Base-by-base conservation (phyloP, 1,284 basidiomycete species). In the Rhizoctonia solani region DNA sequence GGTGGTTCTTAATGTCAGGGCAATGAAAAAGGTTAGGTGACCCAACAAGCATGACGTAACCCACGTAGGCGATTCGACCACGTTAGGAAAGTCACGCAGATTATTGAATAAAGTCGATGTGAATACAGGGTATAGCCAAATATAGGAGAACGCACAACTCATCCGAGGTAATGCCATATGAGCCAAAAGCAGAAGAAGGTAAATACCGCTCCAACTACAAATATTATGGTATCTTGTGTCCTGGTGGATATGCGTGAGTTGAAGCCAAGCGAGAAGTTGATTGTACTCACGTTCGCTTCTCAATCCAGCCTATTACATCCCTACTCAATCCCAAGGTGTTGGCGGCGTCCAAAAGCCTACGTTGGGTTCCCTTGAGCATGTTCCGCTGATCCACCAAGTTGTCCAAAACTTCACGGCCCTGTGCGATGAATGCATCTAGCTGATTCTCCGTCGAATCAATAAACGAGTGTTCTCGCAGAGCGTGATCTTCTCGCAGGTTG, bases 301-400 rank as follows among this genome's bases (percentile, higher is more conserved):
- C 95, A 72, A 98, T 94, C 92, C 94, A 98, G 1, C 90, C 87
- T 76, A 98, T 97, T 25, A 95, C 94, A 75, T 95, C 86, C 70
- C 93, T 83, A 75, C 93, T 93, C 73, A 98, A 78, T 0, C 95
- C 95, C 54, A 98, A 78, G 16, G 93, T 95, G 77, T 97, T 97
- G 46, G 95, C 95, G 44, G 93, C 89, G 75, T 92, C 88, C 67
- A 96, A 77, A 54, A 98, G 77, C 68, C 90, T 83, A 71, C 86
- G 83, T 74, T 92, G 89, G 0, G 95, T 96, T 5, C 94, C 93
- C 78, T 97, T 97, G 69, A 98, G 79, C 75, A 97, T 87, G 72
- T 90, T 90, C 67, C 92, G 82, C 79, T 98, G 95, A 76, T 95
- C 94, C 46, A 92, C 87, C 41, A 98, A 79, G 75, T 94, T 95